Conservation (phyloP, 2,329 filamentous ascomycete species). For the Onygenales sp. region DNA sequence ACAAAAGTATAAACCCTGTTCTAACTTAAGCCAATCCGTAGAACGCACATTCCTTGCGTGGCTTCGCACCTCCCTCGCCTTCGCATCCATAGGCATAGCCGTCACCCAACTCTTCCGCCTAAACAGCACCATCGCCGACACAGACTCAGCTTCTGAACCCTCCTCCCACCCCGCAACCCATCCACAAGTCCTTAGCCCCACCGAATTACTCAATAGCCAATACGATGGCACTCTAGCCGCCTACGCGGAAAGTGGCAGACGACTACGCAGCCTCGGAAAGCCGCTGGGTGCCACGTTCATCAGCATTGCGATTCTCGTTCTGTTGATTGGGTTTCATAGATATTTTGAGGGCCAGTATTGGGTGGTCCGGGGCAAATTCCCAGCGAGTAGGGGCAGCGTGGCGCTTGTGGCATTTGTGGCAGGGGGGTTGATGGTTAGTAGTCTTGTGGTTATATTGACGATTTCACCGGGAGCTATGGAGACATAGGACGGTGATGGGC, state of each 20-base stretch:
- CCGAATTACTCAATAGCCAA: background rate
- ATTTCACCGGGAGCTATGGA: constrained; percentile 36
- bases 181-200: background rate
- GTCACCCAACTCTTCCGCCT: constrained; percentile 58
- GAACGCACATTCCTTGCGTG: constrained; percentile 61
- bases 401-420: constrained; percentile 48
- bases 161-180: background rate
- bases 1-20: background rate
- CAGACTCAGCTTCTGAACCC: background rate
- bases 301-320: constrained; percentile 50
- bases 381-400: constrained; percentile 53
- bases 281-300: constrained; percentile 57
- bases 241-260: constrained; percentile 11
- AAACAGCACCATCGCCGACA: constrained; percentile 40
- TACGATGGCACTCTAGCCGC: constrained; percentile 14
- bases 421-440: constrained; percentile 47
- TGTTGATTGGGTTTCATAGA: constrained; percentile 54
- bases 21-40: constrained; percentile 17
- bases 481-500: background rate
- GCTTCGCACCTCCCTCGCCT: constrained; percentile 56
- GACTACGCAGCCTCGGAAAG: constrained; percentile 46
- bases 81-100: constrained; percentile 57
- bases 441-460: constrained; percentile 50
- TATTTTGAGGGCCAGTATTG: constrained; percentile 61
- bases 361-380: constrained; percentile 57